Evolutionary conservation across 2,329 filamentous ascomycete genomes (phyloP).

Genomic region (Talaromyces rugulosus): DNA sequence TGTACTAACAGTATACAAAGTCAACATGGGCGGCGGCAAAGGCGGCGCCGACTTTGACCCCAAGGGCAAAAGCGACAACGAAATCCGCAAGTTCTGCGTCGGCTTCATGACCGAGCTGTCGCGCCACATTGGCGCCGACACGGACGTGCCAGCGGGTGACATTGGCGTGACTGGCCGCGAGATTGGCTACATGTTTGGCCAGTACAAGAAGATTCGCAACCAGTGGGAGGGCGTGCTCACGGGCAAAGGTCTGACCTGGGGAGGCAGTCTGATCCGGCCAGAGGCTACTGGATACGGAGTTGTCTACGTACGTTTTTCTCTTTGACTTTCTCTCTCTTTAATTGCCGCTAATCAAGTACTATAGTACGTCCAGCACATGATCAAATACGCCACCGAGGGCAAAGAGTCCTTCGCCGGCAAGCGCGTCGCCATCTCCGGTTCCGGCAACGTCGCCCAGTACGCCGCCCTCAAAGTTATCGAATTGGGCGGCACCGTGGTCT

Average conservation of each 20-base stretch:
- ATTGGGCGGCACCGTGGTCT: slow-evolving; percentile 87
- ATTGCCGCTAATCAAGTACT: slow-evolving; percentile 6
- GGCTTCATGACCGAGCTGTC: slow-evolving; percentile 94
- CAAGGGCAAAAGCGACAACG: slow-evolving; percentile 95
- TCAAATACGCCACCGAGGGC: slow-evolving; percentile 73
- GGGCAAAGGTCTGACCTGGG: slow-evolving; percentile 90
- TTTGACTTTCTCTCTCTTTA: neutral
- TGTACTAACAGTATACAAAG: slow-evolving; percentile 34
- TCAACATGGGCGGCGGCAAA: slow-evolving; percentile 96
- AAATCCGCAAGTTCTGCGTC: slow-evolving; percentile 96
- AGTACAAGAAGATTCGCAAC: slow-evolving; percentile 84
- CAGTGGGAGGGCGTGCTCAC: slow-evolving; percentile 94
- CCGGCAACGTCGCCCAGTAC: slow-evolving; percentile 97
- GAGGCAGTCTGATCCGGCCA: slow-evolving; percentile 87
- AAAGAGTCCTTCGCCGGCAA: slow-evolving; percentile 85
- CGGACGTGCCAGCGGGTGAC: slow-evolving; percentile 93
- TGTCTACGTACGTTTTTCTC: slow-evolving; percentile 62
- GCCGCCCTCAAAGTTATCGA: slow-evolving; percentile 94
- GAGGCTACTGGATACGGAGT: slow-evolving; percentile 97
- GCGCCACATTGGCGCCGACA: slow-evolving; percentile 94
- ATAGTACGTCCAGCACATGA: slow-evolving; percentile 89
- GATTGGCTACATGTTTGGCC: slow-evolving; percentile 91
- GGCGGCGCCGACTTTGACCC: slow-evolving; percentile 98
- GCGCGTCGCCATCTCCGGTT: slow-evolving; percentile 91
- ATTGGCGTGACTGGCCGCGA: slow-evolving; percentile 91